Evolutionary conservation across 352 stramenopile species (phyloP).

Genomic region (Peronospora belbahrii): DNA sequence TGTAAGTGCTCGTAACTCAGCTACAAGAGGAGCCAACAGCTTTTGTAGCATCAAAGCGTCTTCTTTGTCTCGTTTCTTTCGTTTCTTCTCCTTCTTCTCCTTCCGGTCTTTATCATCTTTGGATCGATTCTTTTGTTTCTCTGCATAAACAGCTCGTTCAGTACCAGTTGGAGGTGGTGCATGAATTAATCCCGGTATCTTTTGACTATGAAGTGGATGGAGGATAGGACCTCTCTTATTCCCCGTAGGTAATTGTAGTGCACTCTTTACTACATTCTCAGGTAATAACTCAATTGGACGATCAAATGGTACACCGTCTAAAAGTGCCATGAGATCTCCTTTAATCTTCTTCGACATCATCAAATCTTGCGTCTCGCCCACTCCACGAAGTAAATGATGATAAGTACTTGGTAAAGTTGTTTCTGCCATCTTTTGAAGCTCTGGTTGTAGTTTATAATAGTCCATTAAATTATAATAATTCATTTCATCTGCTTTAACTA

Average conservation of each 20-base stretch:
- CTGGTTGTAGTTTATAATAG: slow-evolving; percentile 58
- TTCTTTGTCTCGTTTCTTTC: slow-evolving; percentile 71
- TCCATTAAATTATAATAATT: slow-evolving; percentile 55
- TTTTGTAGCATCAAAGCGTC: slow-evolving; percentile 62
- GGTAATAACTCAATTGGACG: slow-evolving; percentile 68
- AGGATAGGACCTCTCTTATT: slow-evolving; percentile 52
- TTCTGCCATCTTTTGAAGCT: slow-evolving; percentile 51
- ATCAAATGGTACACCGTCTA: slow-evolving; percentile 72
- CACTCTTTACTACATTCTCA: slow-evolving; percentile 63
- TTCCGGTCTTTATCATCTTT: slow-evolving; percentile 72
- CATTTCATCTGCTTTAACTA: slow-evolving; percentile 56
- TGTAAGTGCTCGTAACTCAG: slow-evolving; percentile 57
- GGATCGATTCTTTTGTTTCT: slow-evolving; percentile 40
- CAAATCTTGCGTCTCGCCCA: slow-evolving; percentile 42
- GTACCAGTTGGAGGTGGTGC: slow-evolving; percentile 37
- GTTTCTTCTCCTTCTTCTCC: slow-evolving; percentile 83
- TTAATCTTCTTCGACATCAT: slow-evolving; percentile 30
- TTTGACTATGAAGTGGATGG: slow-evolving; percentile 37
- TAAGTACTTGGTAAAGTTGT: slow-evolving; percentile 56
- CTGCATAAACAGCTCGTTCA: slow-evolving; percentile 30
- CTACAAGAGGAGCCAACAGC: slow-evolving; percentile 58
- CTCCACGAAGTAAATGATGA: slow-evolving; percentile 60
- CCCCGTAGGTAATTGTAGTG: slow-evolving; percentile 50
- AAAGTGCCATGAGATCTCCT: slow-evolving; percentile 46
- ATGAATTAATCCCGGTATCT: slow-evolving; percentile 55